Conservation (phyloP, 1,139 yeast genomes). For the Pichia sp. region DNA sequence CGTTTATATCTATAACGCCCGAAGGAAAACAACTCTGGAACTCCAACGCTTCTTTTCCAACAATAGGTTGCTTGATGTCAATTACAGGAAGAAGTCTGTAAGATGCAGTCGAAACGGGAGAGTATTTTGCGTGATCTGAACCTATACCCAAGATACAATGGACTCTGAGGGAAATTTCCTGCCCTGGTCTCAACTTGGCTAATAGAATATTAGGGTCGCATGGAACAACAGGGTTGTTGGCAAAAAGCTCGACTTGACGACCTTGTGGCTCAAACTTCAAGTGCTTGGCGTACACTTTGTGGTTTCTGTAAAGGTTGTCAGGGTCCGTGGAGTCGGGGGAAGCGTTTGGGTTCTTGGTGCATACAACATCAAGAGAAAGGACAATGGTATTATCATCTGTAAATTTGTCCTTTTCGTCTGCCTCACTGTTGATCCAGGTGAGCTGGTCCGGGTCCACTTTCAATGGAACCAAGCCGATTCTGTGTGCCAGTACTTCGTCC, state of each 20-base stretch:
- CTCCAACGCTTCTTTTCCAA: conserved; percentile 69
- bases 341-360: conserved; percentile 83
- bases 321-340: conserved; percentile 79
- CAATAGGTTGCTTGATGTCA: conserved; percentile 68
- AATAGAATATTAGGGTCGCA: conserved; percentile 83
- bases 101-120: conserved; percentile 97
- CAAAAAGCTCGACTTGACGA: conserved; percentile 66
- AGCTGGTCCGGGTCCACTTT: conserved; percentile 87
- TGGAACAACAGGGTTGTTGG: conserved; percentile 66
- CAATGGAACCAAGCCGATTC: conserved; percentile 89
- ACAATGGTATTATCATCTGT: conserved; percentile 89
- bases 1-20: conserved; percentile 80
- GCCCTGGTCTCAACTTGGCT: conserved; percentile 95
- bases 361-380: conserved; percentile 71
- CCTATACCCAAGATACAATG: conserved; percentile 93
- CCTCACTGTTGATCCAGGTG: conserved; percentile 66
- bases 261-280: conserved; percentile 91
- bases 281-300: conserved; percentile 84
- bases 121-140: conserved; percentile 92
- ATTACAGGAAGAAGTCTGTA: conserved; percentile 92
- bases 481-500: conserved; percentile 93
- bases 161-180: conserved; percentile 84
- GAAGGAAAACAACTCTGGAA: conserved; percentile 89
- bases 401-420: conserved; percentile 63
- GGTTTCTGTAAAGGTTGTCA: conserved; percentile 72